Conservation (phyloP, 2,329 filamentous ascomycete species). For the Alternaria sp. region DNA sequence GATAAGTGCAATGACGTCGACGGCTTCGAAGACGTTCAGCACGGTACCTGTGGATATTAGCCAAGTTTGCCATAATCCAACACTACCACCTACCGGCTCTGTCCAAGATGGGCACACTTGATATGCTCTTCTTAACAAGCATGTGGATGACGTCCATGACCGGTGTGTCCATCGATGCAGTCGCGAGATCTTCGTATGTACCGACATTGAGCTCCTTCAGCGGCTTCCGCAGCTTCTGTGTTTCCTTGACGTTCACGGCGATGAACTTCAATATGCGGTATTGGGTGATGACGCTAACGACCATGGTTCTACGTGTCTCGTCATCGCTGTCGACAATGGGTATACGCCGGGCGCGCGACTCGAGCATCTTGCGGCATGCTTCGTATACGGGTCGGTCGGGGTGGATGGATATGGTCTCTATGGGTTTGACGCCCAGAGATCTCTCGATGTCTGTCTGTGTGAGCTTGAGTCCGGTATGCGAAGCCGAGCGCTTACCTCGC, state of each 20-base stretch:
- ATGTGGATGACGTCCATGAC: constrained; percentile 94
- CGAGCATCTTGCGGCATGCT: constrained; percentile 91
- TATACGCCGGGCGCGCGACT: constrained; percentile 90
- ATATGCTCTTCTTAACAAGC: constrained; percentile 92
- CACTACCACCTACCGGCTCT: constrained; percentile 60
- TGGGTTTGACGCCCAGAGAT: constrained; percentile 85
- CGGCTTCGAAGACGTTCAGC: constrained; percentile 95
- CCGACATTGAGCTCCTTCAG: constrained; percentile 84
- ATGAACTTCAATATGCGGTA: constrained; percentile 99
- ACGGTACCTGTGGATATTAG: constrained; percentile 62
- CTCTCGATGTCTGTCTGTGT: constrained; percentile 81
- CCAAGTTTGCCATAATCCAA: neutral
- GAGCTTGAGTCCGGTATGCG: constrained; percentile 5
- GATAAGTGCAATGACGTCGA: constrained; percentile 95
- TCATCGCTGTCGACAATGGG: constrained; percentile 93
- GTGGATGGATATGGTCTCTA: constrained; percentile 96
- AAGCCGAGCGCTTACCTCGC: constrained; percentile 66
- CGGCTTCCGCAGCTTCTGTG: constrained; percentile 85
- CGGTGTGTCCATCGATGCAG: constrained; percentile 84
- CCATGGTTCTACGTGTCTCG: constrained; percentile 88
- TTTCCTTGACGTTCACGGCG: constrained; percentile 90
- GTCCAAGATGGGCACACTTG: constrained; percentile 91
- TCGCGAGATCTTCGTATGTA: constrained; percentile 80
- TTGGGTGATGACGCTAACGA: constrained; percentile 96
- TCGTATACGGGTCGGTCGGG: constrained; percentile 91